Percentiles rank a stretch among this genome's conserved stretches.
Conservation (phyloP, 495 filamentous ascomycete genomes). For the Neurospora cerealis region DNA sequence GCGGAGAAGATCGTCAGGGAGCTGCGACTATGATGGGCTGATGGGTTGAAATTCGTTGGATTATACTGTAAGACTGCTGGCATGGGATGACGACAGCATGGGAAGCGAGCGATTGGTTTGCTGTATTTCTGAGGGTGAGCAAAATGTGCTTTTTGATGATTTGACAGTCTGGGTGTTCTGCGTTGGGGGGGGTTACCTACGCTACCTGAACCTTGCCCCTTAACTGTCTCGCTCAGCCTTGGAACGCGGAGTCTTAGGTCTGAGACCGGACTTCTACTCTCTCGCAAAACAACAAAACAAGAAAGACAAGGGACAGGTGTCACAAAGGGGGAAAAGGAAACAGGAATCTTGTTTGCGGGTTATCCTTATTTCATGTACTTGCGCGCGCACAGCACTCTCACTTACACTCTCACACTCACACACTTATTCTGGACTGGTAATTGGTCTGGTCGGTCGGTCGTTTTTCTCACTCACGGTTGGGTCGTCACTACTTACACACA, state of each 20-base stretch:
- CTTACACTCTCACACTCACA: background rate
- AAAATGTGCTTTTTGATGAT: background rate
- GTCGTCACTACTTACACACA: background rate
- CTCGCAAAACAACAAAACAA: background rate
- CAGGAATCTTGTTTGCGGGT: background rate
- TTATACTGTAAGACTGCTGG: background rate
- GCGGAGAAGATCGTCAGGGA: conserved; percentile 89
- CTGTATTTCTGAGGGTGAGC: background rate
- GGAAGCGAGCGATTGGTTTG: background rate
- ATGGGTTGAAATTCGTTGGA: background rate
- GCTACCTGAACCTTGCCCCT: background rate
- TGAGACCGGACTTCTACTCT: background rate
- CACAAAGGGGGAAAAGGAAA: background rate
- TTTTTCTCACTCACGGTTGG: background rate
- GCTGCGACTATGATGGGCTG: conserved; percentile 53
- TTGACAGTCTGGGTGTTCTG: background rate
- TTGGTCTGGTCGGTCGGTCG: background rate
- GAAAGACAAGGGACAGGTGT: background rate
- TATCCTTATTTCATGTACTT: background rate
- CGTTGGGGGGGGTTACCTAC: background rate
- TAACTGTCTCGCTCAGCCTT: background rate
- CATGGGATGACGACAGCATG: background rate
- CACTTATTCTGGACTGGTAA: background rate
- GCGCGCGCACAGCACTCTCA: background rate
- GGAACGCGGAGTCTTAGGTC: background rate